These are phyloP conservation scores for Aspergillus ellipticus DNA, from an alignment of 495 filamentous ascomycete species.

Conservation along the genomic window DNA sequence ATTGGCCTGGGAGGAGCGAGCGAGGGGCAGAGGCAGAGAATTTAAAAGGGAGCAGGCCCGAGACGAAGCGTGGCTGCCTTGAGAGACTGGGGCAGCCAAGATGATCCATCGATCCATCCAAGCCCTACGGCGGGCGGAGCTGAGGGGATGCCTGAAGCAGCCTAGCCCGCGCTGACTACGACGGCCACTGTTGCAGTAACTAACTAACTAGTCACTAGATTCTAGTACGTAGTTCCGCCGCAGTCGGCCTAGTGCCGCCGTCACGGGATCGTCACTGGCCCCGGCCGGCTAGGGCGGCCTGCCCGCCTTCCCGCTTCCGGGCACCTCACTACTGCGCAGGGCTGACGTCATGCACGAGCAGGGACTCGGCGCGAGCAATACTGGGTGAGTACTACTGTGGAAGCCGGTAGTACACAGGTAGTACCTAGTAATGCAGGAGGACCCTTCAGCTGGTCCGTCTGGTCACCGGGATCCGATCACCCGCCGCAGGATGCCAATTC, in stretches of 20 bases:
- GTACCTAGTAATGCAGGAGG: no score
- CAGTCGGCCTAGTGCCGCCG: no score
- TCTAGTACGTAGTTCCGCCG: no score
- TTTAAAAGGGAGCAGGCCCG: not conserved
- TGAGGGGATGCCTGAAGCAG: not conserved
- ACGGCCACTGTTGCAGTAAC: not conserved
- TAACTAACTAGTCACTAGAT: no score
- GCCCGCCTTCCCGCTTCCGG: not conserved
- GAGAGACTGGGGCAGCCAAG: slow-evolving; percentile 2
- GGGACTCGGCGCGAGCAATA: not conserved
- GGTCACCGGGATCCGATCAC: no score
- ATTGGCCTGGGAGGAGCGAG: not conserved
- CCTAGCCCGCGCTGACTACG: not conserved
- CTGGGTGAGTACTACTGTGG: no score
- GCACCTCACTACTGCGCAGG: not conserved
- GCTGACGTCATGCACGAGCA: slow-evolving; percentile 5
- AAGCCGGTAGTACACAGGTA: no score
- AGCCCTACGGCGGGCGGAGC: slow-evolving; percentile 2
- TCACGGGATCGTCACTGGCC: no score
- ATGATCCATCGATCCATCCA: slow-evolving; percentile 3
- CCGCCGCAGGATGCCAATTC: no score
- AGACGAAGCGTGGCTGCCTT: slow-evolving; percentile 16
- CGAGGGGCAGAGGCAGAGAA: slow-evolving; percentile 4
- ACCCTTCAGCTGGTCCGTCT: no score
- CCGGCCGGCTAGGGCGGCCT: not conserved